These are phyloP conservation scores for Pinus taeda DNA, from an alignment of 75 land plant species.

Conservation along the genomic window DNA sequence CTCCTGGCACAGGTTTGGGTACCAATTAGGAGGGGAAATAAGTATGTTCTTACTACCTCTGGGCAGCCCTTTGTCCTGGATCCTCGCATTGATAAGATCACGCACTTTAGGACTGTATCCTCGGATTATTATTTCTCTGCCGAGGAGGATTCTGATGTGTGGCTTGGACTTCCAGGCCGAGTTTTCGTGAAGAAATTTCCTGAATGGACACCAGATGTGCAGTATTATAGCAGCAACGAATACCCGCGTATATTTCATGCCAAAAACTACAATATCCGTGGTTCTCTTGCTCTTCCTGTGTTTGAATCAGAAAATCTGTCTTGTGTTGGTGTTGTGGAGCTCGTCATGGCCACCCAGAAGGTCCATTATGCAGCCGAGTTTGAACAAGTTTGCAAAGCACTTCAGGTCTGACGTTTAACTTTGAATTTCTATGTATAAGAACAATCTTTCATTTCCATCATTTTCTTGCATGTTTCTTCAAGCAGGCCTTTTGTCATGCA, in stretches of 20 bases:
- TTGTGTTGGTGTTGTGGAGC: slow-evolving; percentile 89
- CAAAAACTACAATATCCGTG: slow-evolving; percentile 51
- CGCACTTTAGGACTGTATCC: slow-evolving; percentile 62
- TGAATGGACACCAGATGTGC: slow-evolving; percentile 97
- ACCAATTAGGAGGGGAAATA: slow-evolving; percentile 47
- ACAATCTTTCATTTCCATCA: not conserved
- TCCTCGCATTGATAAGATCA: slow-evolving; percentile 31
- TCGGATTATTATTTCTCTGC: slow-evolving; percentile 53
- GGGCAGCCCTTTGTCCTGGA: slow-evolving; percentile 70
- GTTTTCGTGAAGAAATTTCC: slow-evolving; percentile 70
- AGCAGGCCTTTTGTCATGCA: not conserved
- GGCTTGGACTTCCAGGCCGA: slow-evolving; percentile 75
- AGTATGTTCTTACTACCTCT: slow-evolving; percentile 52
- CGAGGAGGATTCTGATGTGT: slow-evolving; percentile 37
- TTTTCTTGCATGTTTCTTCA: not conserved
- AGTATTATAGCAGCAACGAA: slow-evolving; percentile 64
- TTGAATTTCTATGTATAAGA: not conserved
- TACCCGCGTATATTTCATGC: slow-evolving; percentile 72
- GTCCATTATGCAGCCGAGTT: slow-evolving; percentile 62
- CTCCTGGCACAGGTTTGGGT: slow-evolving; percentile 80
- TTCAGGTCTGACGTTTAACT: slow-evolving; percentile 40
- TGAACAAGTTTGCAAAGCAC: slow-evolving; percentile 78
- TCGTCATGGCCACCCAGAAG: slow-evolving; percentile 59
- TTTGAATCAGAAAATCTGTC: slow-evolving; percentile 43
- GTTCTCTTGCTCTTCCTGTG: slow-evolving; percentile 84